Evolutionary conservation across 78 protist genomes (phyloP).

Genomic region (Dictyostelium brefeldianum): DNA sequence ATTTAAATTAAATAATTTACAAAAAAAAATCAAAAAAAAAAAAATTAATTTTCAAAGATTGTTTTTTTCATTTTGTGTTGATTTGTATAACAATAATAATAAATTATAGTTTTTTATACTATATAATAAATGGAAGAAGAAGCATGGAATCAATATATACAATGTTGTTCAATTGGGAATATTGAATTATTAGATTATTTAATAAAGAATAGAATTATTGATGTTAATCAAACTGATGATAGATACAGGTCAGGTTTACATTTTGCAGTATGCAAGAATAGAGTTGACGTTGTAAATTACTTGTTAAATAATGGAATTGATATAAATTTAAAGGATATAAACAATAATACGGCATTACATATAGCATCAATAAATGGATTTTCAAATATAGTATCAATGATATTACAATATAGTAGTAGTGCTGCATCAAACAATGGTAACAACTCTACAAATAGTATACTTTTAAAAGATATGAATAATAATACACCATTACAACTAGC

Average conservation of each 20-base stretch:
- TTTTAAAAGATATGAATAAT: conserved; percentile 17
- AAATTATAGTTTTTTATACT: too few species aligned
- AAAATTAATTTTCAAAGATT: too few species aligned
- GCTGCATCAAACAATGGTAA: neutral
- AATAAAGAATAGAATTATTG: neutral
- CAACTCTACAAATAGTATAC: neutral
- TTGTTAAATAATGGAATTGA: conserved; percentile 1
- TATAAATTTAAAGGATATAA: conserved; percentile 5
- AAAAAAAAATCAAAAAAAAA: too few species aligned
- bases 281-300: neutral
- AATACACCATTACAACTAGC: conserved; percentile 25
- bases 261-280: conserved; percentile 18
- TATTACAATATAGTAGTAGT: neutral
- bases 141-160: conserved; percentile 4
- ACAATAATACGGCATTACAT: conserved; percentile 30
- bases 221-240: conserved; percentile 35
- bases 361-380: conserved; percentile 12
- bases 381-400: neutral
- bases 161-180: neutral
- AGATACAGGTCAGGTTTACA: conserved; percentile 68
- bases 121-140: too few species aligned
- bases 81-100: too few species aligned
- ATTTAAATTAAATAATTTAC: too few species aligned
- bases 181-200: neutral
- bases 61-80: too few species aligned